Conservation (phyloP, 768 basidiomycete genomes). For the Lactarius quietus region DNA sequence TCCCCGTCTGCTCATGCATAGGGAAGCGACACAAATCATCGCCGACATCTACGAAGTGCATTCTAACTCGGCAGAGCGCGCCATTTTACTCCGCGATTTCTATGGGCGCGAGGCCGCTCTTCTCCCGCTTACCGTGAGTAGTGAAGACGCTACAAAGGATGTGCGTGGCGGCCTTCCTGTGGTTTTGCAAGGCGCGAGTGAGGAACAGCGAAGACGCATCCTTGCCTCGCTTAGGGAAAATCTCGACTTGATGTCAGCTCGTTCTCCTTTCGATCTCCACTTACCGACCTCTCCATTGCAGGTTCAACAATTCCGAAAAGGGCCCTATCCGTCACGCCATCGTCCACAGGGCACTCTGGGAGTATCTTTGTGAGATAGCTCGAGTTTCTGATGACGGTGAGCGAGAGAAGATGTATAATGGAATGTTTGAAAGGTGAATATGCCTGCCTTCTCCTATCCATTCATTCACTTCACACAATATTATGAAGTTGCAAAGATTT, state of each 20-base stretch:
- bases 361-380: constrained; percentile 68
- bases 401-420: constrained; percentile 67
- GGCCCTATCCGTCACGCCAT: constrained; percentile 83
- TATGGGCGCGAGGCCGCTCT: constrained; percentile 86
- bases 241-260: constrained; percentile 65
- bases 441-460: background rate
- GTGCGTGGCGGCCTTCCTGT: constrained; percentile 66
- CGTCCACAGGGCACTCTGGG: constrained; percentile 84
- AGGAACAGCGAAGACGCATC: constrained; percentile 63
- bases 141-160: constrained; percentile 57
- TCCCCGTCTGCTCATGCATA: constrained; percentile 74
- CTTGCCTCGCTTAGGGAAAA: constrained; percentile 69
- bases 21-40: constrained; percentile 78
- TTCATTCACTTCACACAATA: background rate
- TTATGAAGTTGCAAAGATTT: constrained; percentile 69
- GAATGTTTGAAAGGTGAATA: constrained; percentile 73
- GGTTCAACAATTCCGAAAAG: constrained; percentile 91
- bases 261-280: background rate
- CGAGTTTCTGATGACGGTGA: constrained; percentile 58
- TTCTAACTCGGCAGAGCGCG: constrained; percentile 79
- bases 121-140: constrained; percentile 49
- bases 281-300: constrained; percentile 33
- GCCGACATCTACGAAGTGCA: constrained; percentile 89
- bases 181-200: constrained; percentile 59
- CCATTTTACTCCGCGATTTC: constrained; percentile 78